Conservation (phyloP, 2,329 filamentous ascomycete genomes). For the Cladosporium cucumerinum region DNA sequence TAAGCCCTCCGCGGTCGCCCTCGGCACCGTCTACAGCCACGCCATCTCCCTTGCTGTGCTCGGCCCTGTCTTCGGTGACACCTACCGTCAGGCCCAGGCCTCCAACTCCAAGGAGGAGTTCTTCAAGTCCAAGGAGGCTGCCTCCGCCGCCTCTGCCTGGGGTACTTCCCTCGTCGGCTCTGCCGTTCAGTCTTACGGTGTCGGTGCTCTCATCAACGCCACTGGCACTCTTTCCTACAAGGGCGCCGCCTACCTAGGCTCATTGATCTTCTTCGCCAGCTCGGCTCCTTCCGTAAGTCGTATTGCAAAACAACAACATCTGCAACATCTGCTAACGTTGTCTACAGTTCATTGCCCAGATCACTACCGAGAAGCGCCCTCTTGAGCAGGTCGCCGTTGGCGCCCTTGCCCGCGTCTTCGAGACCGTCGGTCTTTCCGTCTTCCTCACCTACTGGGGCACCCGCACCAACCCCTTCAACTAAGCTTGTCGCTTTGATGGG, state of each 20-base stretch:
- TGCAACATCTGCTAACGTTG: constrained; percentile 24
- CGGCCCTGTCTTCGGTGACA: constrained; percentile 85
- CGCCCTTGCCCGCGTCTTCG: constrained; percentile 77
- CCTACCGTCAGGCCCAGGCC: constrained; percentile 86
- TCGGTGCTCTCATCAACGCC: constrained; percentile 64
- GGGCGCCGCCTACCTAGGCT: constrained; percentile 90
- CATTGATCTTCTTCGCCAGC: constrained; percentile 86
- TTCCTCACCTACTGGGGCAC: constrained; percentile 99
- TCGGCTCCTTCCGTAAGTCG: constrained; percentile 76
- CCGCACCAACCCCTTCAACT: constrained; percentile 86
- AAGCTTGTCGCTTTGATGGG: constrained; percentile 36
- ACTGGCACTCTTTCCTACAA: constrained; percentile 95
- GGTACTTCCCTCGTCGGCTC: constrained; percentile 87
- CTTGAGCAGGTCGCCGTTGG: constrained; percentile 86
- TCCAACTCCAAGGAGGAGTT: constrained; percentile 97
- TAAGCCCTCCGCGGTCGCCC: constrained; percentile 95
- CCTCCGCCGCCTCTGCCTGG: constrained; percentile 82
- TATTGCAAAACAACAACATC: not conserved
- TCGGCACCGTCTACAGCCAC: constrained; percentile 96
- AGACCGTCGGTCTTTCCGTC: constrained; percentile 86
- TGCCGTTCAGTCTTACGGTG: constrained; percentile 56
- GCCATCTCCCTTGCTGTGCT: constrained; percentile 83
- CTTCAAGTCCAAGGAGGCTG: constrained; percentile 86
- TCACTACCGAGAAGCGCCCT: constrained; percentile 88
- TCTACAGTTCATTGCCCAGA: constrained; percentile 73